Evolutionary conservation across 2,329 filamentous ascomycete genomes (phyloP), one percentile per base, ranked within the genome.

Genomic region (Teratosphaeria destructans): DNA sequence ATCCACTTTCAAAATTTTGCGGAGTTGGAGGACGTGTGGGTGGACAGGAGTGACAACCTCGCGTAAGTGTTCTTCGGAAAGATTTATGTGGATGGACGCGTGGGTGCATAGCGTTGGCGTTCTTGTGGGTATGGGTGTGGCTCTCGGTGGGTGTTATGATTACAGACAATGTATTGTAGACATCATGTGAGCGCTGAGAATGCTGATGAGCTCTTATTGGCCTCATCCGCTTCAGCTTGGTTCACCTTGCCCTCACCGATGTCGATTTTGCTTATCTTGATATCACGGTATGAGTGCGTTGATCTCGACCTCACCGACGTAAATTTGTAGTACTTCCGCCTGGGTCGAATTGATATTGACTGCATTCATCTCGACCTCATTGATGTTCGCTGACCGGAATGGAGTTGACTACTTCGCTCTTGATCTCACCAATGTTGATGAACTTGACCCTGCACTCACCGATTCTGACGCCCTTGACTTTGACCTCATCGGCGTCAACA

Each of bases 1-100:
- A 79, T 96, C 59, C 94, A 99, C 77, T 99, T 99, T 82, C 88
- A 93, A 73, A 96, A 91, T 75, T 99, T 99, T 77, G 90, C 92
- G 0, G 93, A 99, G 79, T 76, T 99, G 72, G 94, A 99, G 77
- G 93, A 99, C 75, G 89, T 95, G 52, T 95, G 92, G 85, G 92
- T 96, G 54, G 94, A 99, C 74, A 82, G 91, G 69, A 85, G 85
- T 64, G 93, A 99, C 78, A 93, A 92, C 73, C 95, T 99, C 78
- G 93, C 90, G 68, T 97, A 67, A 32, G 54, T 26, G 37, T 5
- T 43, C 37, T 49, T 19, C 8, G 43, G 16, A n/a, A 8, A n/a
- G n/a, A 19, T 1, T 14, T n/a, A 43, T 43, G 43, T 19, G 10
- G 19, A 23, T 19, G 43, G n/a, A 49, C 11, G 43, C n/a, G 43